Base-by-base conservation (phyloP, 2,329 filamentous ascomycete species). In the Ampelomyces quisqualis region DNA sequence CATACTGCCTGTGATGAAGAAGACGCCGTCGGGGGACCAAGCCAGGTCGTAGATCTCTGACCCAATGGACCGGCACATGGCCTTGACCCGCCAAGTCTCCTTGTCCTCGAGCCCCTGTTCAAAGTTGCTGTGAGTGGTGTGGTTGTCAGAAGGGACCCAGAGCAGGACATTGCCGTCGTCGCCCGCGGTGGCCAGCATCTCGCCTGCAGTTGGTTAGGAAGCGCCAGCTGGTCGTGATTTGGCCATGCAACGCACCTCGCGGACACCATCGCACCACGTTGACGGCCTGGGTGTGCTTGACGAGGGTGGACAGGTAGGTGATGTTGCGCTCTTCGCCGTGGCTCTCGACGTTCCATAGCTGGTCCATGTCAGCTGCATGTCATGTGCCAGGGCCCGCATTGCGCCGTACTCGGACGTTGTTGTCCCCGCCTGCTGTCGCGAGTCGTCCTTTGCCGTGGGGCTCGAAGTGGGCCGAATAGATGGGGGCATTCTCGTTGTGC, bases 1-100 rank as follows among this genome's bases (percentile, higher is more conserved):
- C 90, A 98, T 97, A 72, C 93, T 97, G 26, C 93, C 93, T 17
- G 94, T 96, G 58, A 98, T 96, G 74, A 98, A 95, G 73, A 94
- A 93, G 26, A 84, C 76, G 26, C 88, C 90, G 69, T 98, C 93
- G n/a, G 94, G 94, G 34, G 93, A 97, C 94, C 93, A 98, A 35
- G 93, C 93, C 42, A 98, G 75, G 69, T 98, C 93, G 71, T 98
- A 98, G 55, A 98, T 97, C 69, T 98, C 93, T 8, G 90, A 89
- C 23, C 90, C 91, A 48, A 87, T 88, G 31, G 90, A 95, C 48
- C 93, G 83, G 70, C 90, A 97, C 93, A 97, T 97, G 67, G 95
- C 89, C 73, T 95, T 97, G 49, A 91, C 86, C 48, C 91, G 80
- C 93, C 93, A 98, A 54, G 88, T 88, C 71, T 98, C 93, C 70